phyloP scores from a whole-genome alignment of 495 filamentous ascomycete genomes.

The Hypoxylon lienhwacheense region DNA sequence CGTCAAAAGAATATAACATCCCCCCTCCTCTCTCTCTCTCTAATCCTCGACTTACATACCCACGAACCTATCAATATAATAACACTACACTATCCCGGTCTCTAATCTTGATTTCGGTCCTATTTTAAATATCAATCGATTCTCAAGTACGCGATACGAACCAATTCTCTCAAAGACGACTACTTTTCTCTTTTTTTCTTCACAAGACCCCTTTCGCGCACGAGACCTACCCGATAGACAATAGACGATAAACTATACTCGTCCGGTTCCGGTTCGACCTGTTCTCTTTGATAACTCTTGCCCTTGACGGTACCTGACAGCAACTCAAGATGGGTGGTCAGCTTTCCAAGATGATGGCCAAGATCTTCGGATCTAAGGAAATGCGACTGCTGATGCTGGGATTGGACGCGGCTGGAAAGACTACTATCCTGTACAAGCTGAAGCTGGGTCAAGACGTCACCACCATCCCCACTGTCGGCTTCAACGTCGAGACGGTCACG shows the following conservation, averaged over 20 bases:
- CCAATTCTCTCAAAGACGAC: no score
- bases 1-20: no score
- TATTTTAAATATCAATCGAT: not conserved
- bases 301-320: conserved; percentile 4
- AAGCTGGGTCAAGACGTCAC: conserved; percentile 98
- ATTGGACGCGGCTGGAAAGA: conserved; percentile 97
- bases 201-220: not conserved
- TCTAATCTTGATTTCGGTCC: not conserved
- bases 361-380: conserved; percentile 98
- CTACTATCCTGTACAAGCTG: conserved; percentile 99
- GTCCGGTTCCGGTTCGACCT: no score
- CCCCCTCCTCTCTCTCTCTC: not conserved
- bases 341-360: conserved; percentile 88
- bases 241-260: no score
- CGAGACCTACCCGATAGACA: no score
- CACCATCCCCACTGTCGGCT: conserved; percentile 98
- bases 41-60: conserved; percentile 1
- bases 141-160: no score
- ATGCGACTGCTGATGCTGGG: conserved; percentile 98
- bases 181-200: no score
- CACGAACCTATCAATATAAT: conserved; percentile 14
- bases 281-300: no score
- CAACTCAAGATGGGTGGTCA: conserved; percentile 67
- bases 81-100: no score
- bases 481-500: conserved; percentile 99